Evolutionary conservation across 176 grass and related monocot genomes (phyloP), one percentile per base, ranked within the genome.

Genomic region (Rhipidocladum racemiflorum): DNA sequence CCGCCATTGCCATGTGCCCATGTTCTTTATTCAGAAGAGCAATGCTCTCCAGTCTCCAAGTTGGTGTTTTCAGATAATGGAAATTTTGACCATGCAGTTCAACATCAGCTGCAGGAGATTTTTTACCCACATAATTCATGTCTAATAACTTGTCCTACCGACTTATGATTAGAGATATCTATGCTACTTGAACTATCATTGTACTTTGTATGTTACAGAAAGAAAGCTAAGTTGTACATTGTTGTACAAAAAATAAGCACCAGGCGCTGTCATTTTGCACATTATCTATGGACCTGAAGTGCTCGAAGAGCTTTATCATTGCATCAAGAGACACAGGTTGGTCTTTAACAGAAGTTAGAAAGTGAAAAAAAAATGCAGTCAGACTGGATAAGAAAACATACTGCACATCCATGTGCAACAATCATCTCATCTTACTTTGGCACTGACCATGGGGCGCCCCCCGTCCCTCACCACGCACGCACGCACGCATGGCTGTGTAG

Each of bases 371-470:
- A 56, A 62, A 65, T 16, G 48, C 78, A 42, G 9, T 69, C 78
- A 27, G 64, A 69, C 38, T 80, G 32, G 46, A 21, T 21, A 42
- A 17, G 36, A 21, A 15, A 49, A 17, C 39, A 21, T 20, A 25
- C 13, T 36, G 67, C 11, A 21, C 11, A 21, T 74, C 34, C 78
- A 81, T 82, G 85, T 76, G 85, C 57, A 57, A 14, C 1, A 64
- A 57, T 59, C 50, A 70, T 81, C 15, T 77, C 14, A 29, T 46
- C 59, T 38, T 12, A 9, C 28, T 68, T 14, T 21, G 50, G 27
- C 49, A 36, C 20, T 29, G 25, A 60, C 25, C 30, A n/a, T n/a
- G n/a, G n/a, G n/a, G n/a, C n/a, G n/a, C n/a, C n/a, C n/a, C n/a
- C n/a, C n/a, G n/a, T n/a, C n/a, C n/a, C n/a, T n/a, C n/a, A n/a